Evolutionary conservation across 805 yeast genomes (phyloP), one percentile per base, ranked within the genome.

Genomic region (Kodamaea laetipori): DNA sequence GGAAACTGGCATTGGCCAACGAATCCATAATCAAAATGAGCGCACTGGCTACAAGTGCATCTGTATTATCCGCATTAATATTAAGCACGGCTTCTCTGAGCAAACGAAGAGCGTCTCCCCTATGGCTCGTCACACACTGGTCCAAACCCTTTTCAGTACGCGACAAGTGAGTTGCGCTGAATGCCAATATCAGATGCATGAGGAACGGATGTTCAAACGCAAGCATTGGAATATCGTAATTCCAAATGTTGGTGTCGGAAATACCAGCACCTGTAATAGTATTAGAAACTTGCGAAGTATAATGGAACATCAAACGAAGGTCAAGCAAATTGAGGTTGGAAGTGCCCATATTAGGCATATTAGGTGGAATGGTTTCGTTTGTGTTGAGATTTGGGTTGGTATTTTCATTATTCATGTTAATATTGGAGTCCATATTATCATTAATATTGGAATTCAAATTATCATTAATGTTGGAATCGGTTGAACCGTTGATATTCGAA

Each of bases 261-360:
- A 90, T 88, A 2, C 96, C 96, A 1, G 97, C 95, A 1, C 84
- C 89, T 0, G 95, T 85, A 37, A 92, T 87, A 0, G 97, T 86
- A 30, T 82, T 81, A 64, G 95, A 86, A 3, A 90, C 97, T 30
- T 78, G 81, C 0, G 89, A 79, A 5, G 90, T 83, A 62, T 90
- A 92, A 64, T 90, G 96, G 61, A 88, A 86, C 80, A 92, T 86
- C 36, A 92, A 69, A 53, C 84, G 76, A 48, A 92, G 68, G 62
- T 92, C 97, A 24, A 85, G 68, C 76, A 86, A 70, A 61, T 87
- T 86, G 37, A 86, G 66, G 42, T 58, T 63, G 18, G 38, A 23
- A 2, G 36, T 23, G 18, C 15, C 31, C 37, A 35, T 24, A 10
- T 53, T 30, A 15, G 19, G 52, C 31, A 42, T 44, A 37, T 41